Base-by-base conservation (phyloP, 1,284 basidiomycete species). In the Mycocalia duriaeana region DNA sequence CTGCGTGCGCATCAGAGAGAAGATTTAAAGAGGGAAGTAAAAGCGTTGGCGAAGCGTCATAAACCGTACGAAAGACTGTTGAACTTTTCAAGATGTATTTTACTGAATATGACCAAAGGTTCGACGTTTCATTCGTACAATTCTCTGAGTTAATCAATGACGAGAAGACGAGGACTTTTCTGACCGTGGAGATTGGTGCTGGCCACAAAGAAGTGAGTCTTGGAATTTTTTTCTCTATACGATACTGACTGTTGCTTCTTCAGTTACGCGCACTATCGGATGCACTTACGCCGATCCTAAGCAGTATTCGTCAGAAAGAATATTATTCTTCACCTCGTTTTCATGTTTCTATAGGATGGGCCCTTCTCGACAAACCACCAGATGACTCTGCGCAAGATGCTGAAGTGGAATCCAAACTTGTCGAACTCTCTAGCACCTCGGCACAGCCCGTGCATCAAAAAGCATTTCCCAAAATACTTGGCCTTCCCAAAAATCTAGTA, bases 341-440 rank as follows among this genome's bases (percentile, higher is more conserved):
- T 57, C 91, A 93, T 58, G 76, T 81, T 9, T 91, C 89, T 1
- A 77, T 93, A 45, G 89, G 79, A 7, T 92, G 91, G 89, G 80
- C 82, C 8, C 70, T 90, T 45, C 73, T 84, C 44, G 58, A 66
- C 55, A 49, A 43, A 37, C 51, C 54, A 40, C 23, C 46, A 38
- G 52, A 46, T 28, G 44, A 38, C 26, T 39, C 46, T 35, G 49
- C 52, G 52, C 48, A 50, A 38, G 46, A 45, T 49, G 45, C 48
- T 47, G n/a, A 38, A 11, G 37, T 11, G 19, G 37, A 38, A 16
- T 53, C 48, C 42, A 53, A 44, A 28, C 39, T 50, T 42, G 25
- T 25, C 46, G 47, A 47, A 38, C 11, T 41, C 42, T 45, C 47
- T 49, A 2, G 25, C 8, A 34, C 22, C 18, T 5, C 40, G n/a